Evolutionary conservation across 2,329 filamentous ascomycete genomes (phyloP).

Genomic region (Dactylonectria estremocensis): DNA sequence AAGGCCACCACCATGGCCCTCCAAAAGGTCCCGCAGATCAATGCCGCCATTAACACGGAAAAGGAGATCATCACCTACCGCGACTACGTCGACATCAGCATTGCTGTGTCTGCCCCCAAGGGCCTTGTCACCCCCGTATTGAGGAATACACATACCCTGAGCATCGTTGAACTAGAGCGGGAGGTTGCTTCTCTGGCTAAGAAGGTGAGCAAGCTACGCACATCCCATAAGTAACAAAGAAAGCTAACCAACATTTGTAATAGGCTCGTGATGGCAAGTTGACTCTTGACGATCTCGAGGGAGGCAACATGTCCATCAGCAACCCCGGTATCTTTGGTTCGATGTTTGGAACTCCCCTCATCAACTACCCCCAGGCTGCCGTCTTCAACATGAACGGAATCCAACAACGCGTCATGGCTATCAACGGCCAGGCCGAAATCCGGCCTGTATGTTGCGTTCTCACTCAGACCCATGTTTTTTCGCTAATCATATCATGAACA

Average conservation of each 20-base stretch:
- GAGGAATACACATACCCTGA: constrained; percentile 72
- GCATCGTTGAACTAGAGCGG: constrained; percentile 58
- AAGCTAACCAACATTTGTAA: background rate
- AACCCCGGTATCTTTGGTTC: constrained; percentile 82
- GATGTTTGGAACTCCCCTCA: constrained; percentile 73
- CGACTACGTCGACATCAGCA: constrained; percentile 81
- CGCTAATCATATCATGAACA: constrained; percentile 29
- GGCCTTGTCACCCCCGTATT: constrained; percentile 84
- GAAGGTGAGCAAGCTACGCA: constrained; percentile 66
- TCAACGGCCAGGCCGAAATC: constrained; percentile 65
- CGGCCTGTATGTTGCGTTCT: constrained; percentile 55
- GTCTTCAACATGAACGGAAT: constrained; percentile 74
- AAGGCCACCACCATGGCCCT: constrained; percentile 79
- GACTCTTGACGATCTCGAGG: constrained; percentile 83
- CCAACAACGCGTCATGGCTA: constrained; percentile 69
- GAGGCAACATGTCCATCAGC: constrained; percentile 83
- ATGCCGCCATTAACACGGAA: constrained; percentile 71
- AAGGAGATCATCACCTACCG: constrained; percentile 71
- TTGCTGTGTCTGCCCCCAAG: constrained; percentile 79
- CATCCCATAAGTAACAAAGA: too few relatives aligned
- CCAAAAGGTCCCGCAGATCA: constrained; percentile 78
- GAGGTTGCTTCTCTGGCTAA: constrained; percentile 76
- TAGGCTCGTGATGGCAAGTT: constrained; percentile 80
- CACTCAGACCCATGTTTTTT: too few relatives aligned
- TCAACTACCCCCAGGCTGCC: constrained; percentile 80